phyloP scores from a whole-genome alignment of 805 yeast genomes.

The Saturnispora hagleri region DNA sequence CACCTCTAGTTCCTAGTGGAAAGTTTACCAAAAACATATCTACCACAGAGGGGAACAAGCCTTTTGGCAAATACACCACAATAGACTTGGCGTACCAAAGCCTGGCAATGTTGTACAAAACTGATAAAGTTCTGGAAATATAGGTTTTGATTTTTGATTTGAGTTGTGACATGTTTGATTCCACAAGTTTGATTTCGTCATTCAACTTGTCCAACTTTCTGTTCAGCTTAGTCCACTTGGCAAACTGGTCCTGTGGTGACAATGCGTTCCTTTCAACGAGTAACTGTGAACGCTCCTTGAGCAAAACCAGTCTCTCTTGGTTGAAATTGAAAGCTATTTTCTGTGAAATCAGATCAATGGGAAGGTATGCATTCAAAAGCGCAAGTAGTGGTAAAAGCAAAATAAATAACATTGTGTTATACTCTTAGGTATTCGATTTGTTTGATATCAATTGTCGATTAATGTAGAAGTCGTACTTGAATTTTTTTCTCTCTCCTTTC shows the following conservation, averaged over 20 bases:
- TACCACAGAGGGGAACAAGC: conserved; percentile 1
- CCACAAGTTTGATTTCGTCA: conserved; percentile 35
- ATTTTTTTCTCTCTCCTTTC: background rate
- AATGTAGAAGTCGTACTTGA: background rate
- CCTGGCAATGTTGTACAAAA: background rate
- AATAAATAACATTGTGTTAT: background rate
- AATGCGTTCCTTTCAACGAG: conserved; percentile 42
- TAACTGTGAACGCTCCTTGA: background rate
- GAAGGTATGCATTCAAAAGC: background rate
- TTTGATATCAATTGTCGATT: background rate
- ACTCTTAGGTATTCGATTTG: background rate
- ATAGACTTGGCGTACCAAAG: background rate
- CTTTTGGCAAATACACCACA: background rate
- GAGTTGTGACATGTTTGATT: background rate
- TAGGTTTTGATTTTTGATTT: background rate
- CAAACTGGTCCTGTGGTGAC: conserved; percentile 89
- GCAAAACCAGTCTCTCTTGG: background rate
- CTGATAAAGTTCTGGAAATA: background rate
- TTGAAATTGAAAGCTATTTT: background rate
- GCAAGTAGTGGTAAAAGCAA: background rate
- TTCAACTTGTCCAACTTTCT: conserved; percentile 54
- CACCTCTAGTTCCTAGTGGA: background rate
- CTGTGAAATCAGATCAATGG: background rate
- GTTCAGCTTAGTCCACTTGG: conserved; percentile 89
- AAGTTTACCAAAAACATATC: background rate